Evolutionary conservation across 306 rosid genomes (phyloP), one percentile per base, ranked within the genome.

Genomic region (Calophaca sinica): DNA sequence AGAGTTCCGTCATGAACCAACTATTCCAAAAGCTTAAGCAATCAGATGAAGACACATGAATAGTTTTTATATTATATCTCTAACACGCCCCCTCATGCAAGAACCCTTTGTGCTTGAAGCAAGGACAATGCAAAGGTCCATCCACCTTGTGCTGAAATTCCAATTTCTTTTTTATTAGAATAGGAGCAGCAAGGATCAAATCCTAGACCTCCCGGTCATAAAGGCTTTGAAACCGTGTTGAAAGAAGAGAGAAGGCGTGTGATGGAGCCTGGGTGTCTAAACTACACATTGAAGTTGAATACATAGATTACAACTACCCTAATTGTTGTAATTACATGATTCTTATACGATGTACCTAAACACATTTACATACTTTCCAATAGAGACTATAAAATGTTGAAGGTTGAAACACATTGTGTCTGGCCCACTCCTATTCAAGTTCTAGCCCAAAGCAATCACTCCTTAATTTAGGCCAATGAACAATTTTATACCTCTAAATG

Each of bases 1-100:
- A 36, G 50, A 55, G 62, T 29, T 55, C 7, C 8, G 11, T 28
- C 35, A 55, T 55, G n/a, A 55, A 55, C 62, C 62, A 55, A 55
- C 35, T 29, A 8, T 28, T 29, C 62, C 62, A 55, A 55, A 55
- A 55, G n/a, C 36, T 55, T 26, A 55, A 20, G 35, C 13, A 8
- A 55, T 7, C 8, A 28, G 36, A 5, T 26, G 60, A 53, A 53
- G 60, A 20, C 11, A 53, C 31, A 20, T 20, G 10, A 20, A 53
- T 26, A 10, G 12, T 53, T 53, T 13, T 53, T 20, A 20, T 7
- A 7, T 20, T 20, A 7, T 53, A 53, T 53, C 60, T 53, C 33
- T 53, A 53, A 26, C 60, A 26, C 32, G 3, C 33, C 33, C 9
- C 60, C 12, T 53, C 12, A 53, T 8, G 5, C 9, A 9, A 53